Conservation (phyloP, 768 basidiomycete species). For the Suillus paluster region DNA sequence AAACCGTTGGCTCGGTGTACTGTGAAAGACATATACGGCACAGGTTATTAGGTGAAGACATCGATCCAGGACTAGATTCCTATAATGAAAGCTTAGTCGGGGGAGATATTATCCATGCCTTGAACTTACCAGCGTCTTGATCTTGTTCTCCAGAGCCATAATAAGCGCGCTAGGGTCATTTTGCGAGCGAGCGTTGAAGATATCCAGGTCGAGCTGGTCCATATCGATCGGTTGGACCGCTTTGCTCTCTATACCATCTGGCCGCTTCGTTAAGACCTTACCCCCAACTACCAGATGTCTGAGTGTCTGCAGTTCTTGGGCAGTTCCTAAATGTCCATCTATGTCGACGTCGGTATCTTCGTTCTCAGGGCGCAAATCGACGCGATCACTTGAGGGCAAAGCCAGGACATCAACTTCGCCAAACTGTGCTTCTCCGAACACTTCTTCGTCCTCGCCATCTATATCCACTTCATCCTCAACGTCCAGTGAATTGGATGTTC, state of each 20-base stretch:
- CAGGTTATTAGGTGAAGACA: conserved; percentile 53
- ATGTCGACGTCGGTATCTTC: conserved; percentile 48
- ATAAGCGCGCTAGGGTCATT: conserved; percentile 55
- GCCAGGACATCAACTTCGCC: conserved; percentile 71
- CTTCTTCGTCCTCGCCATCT: conserved; percentile 72
- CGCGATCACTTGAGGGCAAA: conserved; percentile 18
- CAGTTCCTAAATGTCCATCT: conserved; percentile 21
- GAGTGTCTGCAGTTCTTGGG: conserved; percentile 41
- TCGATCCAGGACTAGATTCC: conserved; percentile 1
- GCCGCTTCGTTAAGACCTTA: conserved; percentile 35
- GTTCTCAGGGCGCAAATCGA: conserved; percentile 40
- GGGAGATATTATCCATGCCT: neutral
- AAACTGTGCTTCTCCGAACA: conserved; percentile 77
- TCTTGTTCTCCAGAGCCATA: conserved; percentile 62
- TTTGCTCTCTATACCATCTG: conserved; percentile 40
- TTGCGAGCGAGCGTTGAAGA: conserved; percentile 51
- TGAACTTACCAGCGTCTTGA: conserved; percentile 55
- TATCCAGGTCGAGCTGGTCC: conserved; percentile 52
- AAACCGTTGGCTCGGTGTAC: conserved; percentile 77
- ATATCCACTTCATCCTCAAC: conserved; percentile 82
- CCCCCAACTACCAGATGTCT: conserved; percentile 60
- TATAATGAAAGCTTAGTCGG: neutral
- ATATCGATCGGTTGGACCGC: conserved; percentile 45
- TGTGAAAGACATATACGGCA: conserved; percentile 85
- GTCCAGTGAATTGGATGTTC: conserved; percentile 58